Evolutionary conservation across 306 rosid species (phyloP).

Genomic region (Clitoria ternatea): DNA sequence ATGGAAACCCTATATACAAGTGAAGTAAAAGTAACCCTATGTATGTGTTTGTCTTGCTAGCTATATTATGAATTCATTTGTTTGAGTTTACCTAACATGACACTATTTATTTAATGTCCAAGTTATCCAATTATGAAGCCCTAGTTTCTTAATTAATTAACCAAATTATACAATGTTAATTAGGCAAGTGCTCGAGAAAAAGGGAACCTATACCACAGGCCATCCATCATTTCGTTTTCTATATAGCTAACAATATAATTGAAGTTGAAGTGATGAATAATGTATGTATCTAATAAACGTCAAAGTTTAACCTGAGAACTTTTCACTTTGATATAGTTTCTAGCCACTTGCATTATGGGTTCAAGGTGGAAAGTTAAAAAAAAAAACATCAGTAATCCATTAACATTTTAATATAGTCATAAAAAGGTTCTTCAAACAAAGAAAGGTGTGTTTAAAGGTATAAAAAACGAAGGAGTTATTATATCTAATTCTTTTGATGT

Average conservation of each 20-base stretch:
- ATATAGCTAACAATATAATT: slow-evolving; percentile 45
- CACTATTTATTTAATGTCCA: not conserved
- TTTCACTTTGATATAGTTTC: not conserved
- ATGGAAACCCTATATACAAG: not conserved
- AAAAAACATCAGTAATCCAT: too few relatives aligned
- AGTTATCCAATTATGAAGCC: slow-evolving; percentile 12
- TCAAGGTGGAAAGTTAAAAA: not conserved
- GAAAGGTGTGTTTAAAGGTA: slow-evolving; percentile 13
- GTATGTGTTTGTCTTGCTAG: not conserved
- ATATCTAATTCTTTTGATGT: too few relatives aligned
- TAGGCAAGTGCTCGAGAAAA: slow-evolving; percentile 30
- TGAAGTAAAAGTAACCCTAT: not conserved
- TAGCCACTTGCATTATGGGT: not conserved
- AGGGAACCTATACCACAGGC: slow-evolving; percentile 34
- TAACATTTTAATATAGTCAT: too few relatives aligned
- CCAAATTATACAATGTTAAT: slow-evolving; percentile 20
- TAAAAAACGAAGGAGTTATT: too few relatives aligned
- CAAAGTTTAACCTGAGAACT: slow-evolving; percentile 4
- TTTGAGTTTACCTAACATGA: slow-evolving; percentile 16
- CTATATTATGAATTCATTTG: not conserved
- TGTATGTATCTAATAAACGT: not conserved
- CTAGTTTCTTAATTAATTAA: not conserved
- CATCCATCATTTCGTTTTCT: slow-evolving; percentile 44
- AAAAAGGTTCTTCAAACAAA: slow-evolving; percentile 7
- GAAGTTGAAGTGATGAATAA: slow-evolving; percentile 23